Percentiles rank a stretch among this genome's conserved stretches.
phyloP scores from a whole-genome alignment of 805 yeast species.

The Hanseniaspora jakobsenii region DNA sequence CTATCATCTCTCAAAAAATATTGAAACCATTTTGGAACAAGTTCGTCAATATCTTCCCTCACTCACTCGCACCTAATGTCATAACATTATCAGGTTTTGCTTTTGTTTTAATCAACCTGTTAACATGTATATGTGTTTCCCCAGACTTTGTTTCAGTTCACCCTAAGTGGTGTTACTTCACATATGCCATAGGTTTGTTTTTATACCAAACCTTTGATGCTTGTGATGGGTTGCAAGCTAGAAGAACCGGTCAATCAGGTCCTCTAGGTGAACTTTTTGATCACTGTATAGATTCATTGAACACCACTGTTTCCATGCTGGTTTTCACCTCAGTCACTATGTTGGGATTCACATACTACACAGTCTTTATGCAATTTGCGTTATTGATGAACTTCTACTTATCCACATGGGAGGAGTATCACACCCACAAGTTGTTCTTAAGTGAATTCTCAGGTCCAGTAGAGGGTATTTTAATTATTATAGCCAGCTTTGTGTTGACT shows the following conservation, averaged over 20 bases:
- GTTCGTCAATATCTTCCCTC: slow-evolving; percentile 65
- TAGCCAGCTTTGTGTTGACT: slow-evolving; percentile 44
- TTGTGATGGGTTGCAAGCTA: slow-evolving; percentile 90
- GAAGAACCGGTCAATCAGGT: slow-evolving; percentile 88
- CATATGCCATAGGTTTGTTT: slow-evolving; percentile 72
- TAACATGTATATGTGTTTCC: slow-evolving; percentile 57
- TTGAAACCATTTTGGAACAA: slow-evolving; percentile 73
- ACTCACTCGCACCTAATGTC: slow-evolving; percentile 85
- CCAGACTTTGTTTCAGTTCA: slow-evolving; percentile 47
- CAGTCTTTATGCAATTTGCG: slow-evolving; percentile 57
- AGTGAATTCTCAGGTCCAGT: slow-evolving; percentile 87
- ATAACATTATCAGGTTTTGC: slow-evolving; percentile 69
- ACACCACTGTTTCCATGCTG: slow-evolving; percentile 68
- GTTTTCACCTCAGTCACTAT: slow-evolving; percentile 68
- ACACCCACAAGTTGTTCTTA: slow-evolving; percentile 69
- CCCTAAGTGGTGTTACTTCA: slow-evolving; percentile 67
- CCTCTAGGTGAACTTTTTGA: slow-evolving; percentile 92
- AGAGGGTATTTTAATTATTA: slow-evolving; percentile 70
- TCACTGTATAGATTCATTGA: slow-evolving; percentile 66
- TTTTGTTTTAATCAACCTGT: slow-evolving; percentile 54
- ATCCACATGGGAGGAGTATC: slow-evolving; percentile 93
- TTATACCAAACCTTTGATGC: slow-evolving; percentile 93
- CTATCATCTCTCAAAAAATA: slow-evolving; percentile 59
- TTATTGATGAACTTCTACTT: slow-evolving; percentile 70
- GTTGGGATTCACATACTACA: slow-evolving; percentile 54